Conservation (phyloP, 2,329 filamentous ascomycete genomes). For the Neonectria faginata region DNA sequence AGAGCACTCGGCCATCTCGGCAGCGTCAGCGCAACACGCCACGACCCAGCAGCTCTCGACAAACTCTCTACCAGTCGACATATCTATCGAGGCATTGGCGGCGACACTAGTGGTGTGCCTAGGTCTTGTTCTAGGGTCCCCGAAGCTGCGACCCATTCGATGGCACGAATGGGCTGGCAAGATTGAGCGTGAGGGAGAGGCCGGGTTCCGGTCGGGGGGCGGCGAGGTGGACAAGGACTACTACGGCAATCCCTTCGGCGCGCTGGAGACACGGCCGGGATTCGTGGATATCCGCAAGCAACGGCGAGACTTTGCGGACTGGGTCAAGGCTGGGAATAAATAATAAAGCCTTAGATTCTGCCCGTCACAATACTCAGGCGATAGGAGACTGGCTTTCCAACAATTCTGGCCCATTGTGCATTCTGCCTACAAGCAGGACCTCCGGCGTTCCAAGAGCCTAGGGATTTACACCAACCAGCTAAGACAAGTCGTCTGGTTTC, state of each 20-base stretch:
- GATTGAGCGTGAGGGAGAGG: constrained; percentile 80
- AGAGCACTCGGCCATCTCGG: constrained; percentile 84
- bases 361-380: constrained; percentile 4
- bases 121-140: constrained; percentile 83
- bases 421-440: not conserved
- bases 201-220: constrained; percentile 66
- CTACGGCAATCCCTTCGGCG: constrained; percentile 81
- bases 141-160: constrained; percentile 84
- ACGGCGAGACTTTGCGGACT: constrained; percentile 81
- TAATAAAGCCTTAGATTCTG: constrained; percentile 26
- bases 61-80: constrained; percentile 80
- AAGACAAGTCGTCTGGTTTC: not conserved
- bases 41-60: constrained; percentile 56
- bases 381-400: not conserved
- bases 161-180: constrained; percentile 86
- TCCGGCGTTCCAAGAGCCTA: not conserved
- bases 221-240: constrained; percentile 78
- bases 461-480: not conserved
- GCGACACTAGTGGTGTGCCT: constrained; percentile 84
- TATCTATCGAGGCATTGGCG: constrained; percentile 85
- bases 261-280: constrained; percentile 82
- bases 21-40: constrained; percentile 61
- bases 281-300: constrained; percentile 91
- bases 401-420: not conserved
- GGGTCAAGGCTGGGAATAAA: constrained; percentile 64